Evolutionary conservation across 83 land plant species (phyloP).

Genomic region (Thuja plicata): DNA sequence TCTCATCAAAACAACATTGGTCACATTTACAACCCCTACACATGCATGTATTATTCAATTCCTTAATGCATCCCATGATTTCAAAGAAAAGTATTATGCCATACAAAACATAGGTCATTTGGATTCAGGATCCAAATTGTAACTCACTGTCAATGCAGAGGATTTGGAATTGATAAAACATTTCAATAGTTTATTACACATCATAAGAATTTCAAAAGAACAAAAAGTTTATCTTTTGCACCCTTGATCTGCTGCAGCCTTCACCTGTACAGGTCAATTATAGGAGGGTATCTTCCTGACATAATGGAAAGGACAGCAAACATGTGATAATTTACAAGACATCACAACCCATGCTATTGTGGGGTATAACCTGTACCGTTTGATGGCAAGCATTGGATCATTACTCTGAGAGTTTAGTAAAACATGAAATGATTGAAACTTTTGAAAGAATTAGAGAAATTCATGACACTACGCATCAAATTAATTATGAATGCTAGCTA

Average conservation of each 20-base stretch:
- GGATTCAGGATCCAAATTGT: neutral
- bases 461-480: too few species aligned
- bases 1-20: neutral
- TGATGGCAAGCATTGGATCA: neutral
- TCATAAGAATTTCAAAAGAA: neutral
- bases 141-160: neutral
- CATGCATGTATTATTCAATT: neutral
- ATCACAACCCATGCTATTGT: neutral
- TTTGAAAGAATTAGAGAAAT: neutral
- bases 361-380: neutral
- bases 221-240: neutral
- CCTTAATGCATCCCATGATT: neutral
- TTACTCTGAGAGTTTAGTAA: neutral
- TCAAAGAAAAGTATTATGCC: neutral
- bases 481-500: neutral
- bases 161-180: neutral
- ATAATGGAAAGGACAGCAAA: neutral
- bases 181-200: neutral
- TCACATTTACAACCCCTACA: neutral
- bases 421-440: neutral
- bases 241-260: neutral
- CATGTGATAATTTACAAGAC: neutral
- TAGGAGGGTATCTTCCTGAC: neutral
- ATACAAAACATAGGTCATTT: neutral
- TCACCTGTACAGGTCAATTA: neutral